Base-by-base conservation (phyloP, 2,329 filamentous ascomycete species). In the Fusarium nanum region DNA sequence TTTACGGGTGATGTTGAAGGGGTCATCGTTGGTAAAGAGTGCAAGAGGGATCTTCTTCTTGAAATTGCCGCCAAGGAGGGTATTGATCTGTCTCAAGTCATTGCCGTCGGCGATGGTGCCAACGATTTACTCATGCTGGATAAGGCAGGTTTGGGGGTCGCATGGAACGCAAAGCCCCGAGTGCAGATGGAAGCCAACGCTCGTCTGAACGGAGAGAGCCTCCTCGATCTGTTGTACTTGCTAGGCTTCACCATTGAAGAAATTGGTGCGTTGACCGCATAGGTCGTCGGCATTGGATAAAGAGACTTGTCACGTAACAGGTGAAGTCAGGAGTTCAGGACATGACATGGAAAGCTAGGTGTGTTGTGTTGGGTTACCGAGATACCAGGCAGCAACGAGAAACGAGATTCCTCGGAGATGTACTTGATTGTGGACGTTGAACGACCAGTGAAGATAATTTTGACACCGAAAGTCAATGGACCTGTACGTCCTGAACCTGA, bases 121-220 rank as follows among this genome's bases (percentile, higher is more conserved):
- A 96, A 96, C 76, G 93, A 96, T 76, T 79, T 96, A 70, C 83
- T 91, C 61, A 96, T 96, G 93, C 89, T 96, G 85, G 85, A 84
- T 11, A 86, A 87, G 49, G 92, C 93, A 0, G 92, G 92, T 1
- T 58, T 95, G 40, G 93, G 93, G 22, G 89, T 96, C 5, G 93
- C 93, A 3, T 94, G 93, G 86, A 93, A 94, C 76, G 93, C 93
- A 12, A 96, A 96, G 83, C 92, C 92, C 3, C 85, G 89, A 62
- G 93, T 96, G 59, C 93, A 96, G 81, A 88, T 91, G 83, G 88
- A 92, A 78, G 93, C 93, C 4, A 88, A 89, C 28, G 89, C 90
- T 16, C 85, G 91, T 44, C 79, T 96, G 65, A 96, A 96, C 76
- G 87, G 89, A 23, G 85, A 88, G 65, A 92, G 85, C 68, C 80